Conservation (phyloP, 306 rosid genomes). For the Fragaria vesca region DNA sequence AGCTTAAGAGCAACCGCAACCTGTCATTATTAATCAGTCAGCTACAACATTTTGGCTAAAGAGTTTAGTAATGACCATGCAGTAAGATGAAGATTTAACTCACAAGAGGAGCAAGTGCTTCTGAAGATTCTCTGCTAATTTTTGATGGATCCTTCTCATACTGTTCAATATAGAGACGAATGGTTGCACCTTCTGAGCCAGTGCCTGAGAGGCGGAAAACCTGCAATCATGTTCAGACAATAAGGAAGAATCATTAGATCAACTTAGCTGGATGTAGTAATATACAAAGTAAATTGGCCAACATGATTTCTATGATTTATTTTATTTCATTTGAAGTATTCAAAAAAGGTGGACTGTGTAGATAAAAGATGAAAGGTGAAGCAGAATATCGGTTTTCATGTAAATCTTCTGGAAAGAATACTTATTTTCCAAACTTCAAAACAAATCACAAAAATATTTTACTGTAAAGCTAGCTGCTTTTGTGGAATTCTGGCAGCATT, state of each 20-base stretch:
- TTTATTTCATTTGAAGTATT: background rate
- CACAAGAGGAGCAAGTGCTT: conserved; percentile 94
- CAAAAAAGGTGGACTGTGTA: background rate
- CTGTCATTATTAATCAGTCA: conserved; percentile 34
- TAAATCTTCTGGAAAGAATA: background rate
- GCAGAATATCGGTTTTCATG: background rate
- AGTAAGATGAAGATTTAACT: conserved; percentile 27
- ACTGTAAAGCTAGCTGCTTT: background rate
- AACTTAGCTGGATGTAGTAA: background rate
- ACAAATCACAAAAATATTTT: background rate
- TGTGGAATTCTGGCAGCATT: background rate
- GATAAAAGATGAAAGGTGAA: background rate
- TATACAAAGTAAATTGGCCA: background rate
- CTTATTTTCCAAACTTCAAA: background rate
- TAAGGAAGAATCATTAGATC: conserved; percentile 10
- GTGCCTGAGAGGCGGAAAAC: conserved; percentile 98
- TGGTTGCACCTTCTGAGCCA: conserved; percentile 97
- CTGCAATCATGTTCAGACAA: conserved; percentile 36
- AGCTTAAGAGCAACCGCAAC: conserved; percentile 93
- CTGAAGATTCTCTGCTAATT: conserved; percentile 78
- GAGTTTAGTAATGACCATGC: background rate
- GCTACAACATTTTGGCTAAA: conserved; percentile 7
- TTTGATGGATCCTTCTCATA: conserved; percentile 92
- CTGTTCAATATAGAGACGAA: conserved; percentile 94
- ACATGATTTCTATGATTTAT: background rate